These are phyloP conservation scores for Arthrobotrys iridis DNA, from an alignment of 2,329 filamentous ascomycete genomes.

Conservation along the genomic window DNA sequence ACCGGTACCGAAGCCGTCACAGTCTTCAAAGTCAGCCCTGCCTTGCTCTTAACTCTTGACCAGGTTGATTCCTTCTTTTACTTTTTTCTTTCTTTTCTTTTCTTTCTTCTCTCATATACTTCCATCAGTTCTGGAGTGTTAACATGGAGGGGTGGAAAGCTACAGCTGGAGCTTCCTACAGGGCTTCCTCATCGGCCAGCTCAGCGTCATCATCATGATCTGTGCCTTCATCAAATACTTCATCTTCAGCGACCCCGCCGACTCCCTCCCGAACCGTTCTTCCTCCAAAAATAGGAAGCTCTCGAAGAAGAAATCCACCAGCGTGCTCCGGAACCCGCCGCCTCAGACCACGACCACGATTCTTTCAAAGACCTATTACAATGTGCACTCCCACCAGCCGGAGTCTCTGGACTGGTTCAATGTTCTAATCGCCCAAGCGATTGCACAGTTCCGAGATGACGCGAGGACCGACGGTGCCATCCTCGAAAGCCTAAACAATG, in stretches of 20 bases:
- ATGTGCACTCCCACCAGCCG: conserved; percentile 91
- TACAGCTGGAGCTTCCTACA: conserved; percentile 86
- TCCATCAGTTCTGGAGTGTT: neutral
- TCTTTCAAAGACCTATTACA: conserved; percentile 96
- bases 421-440: conserved; percentile 93
- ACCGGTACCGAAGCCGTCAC: conserved; percentile 35
- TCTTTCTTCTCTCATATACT: neutral
- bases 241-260: conserved; percentile 86
- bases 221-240: conserved; percentile 99
- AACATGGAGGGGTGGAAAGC: conserved; percentile 1
- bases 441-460: conserved; percentile 92
- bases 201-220: conserved; percentile 89
- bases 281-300: conserved; percentile 63
- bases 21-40: conserved; percentile 55
- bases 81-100: neutral
- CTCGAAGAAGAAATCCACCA: conserved; percentile 72
- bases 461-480: conserved; percentile 92
- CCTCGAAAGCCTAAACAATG: conserved; percentile 81
- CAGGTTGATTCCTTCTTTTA: conserved; percentile 33
- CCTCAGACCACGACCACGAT: conserved; percentile 91
- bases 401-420: conserved; percentile 99
- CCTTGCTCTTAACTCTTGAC: conserved; percentile 44
- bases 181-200: conserved; percentile 89
- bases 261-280: conserved; percentile 61
- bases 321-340: conserved; percentile 76